phyloP scores from a whole-genome alignment of 257 asterid genomes.

The Plantago ovata region DNA sequence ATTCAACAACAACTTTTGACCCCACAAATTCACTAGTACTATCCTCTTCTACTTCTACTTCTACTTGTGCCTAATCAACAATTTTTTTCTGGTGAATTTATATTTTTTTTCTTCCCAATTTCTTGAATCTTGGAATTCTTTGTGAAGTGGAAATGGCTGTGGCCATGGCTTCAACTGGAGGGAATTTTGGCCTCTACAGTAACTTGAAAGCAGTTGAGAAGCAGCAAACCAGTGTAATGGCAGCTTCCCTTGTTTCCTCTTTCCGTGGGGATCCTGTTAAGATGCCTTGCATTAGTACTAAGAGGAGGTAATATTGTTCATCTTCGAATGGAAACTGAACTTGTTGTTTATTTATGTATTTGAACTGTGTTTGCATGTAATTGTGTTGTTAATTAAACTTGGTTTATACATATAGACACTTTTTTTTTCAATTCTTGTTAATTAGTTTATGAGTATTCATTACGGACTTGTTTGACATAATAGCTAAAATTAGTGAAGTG shows the following conservation, averaged over 20 bases:
- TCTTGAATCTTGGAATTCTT: background rate
- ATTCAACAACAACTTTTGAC: slow-evolving; percentile 14
- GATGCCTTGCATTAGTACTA: slow-evolving; percentile 41
- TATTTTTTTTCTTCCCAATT: background rate
- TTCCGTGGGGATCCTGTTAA: slow-evolving; percentile 56
- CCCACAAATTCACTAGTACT: slow-evolving; percentile 27
- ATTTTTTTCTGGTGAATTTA: slow-evolving; percentile 19
- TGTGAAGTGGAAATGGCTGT: slow-evolving; percentile 46
- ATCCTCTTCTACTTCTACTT: slow-evolving; percentile 21
- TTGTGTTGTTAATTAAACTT: slow-evolving; percentile 7
- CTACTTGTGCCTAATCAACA: slow-evolving; percentile 17
- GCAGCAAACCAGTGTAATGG: slow-evolving; percentile 47
- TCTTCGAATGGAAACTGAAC: slow-evolving; percentile 15
- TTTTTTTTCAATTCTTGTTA: background rate
- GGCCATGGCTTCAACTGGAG: slow-evolving; percentile 77
- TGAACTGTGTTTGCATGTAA: slow-evolving; percentile 13
- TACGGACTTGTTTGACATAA: no score
- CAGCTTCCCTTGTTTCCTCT: slow-evolving; percentile 38
- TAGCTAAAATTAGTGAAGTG: no score
- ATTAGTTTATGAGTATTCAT: no score
- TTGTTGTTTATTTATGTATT: background rate
- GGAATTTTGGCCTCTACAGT: slow-evolving; percentile 38
- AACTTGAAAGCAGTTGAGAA: slow-evolving; percentile 51
- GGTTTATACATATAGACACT: background rate
- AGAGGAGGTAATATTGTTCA: slow-evolving; percentile 42